phyloP scores from a whole-genome alignment of 2,329 filamentous ascomycete species.

The Paraphoma chrysanthemicola region DNA sequence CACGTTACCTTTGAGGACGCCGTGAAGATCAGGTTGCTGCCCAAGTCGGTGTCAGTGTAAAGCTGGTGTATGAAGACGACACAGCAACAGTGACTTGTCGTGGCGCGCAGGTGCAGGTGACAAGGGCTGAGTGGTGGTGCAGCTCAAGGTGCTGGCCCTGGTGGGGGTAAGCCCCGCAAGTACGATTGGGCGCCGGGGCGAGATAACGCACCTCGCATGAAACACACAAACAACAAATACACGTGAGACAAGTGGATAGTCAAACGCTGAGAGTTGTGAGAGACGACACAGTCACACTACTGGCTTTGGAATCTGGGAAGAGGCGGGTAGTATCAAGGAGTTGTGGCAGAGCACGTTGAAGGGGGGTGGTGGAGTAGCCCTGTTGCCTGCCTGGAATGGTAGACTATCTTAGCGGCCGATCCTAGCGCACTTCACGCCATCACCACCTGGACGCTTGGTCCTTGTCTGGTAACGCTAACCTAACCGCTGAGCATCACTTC shows the following conservation, averaged over 20 bases:
- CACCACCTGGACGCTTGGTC: no score
- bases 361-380: no score
- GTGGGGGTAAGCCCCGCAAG: background rate
- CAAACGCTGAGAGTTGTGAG: no score
- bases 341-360: no score
- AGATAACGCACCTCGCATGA: background rate
- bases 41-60: slow-evolving; percentile 1
- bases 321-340: no score
- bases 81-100: background rate
- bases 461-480: no score
- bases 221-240: slow-evolving; percentile 3
- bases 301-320: no score
- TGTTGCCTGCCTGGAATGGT: background rate
- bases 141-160: background rate
- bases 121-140: background rate
- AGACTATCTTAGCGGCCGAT: background rate
- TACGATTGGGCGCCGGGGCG: background rate
- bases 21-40: background rate
- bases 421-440: background rate
- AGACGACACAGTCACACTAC: no score
- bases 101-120: slow-evolving; percentile 1
- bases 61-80: background rate
- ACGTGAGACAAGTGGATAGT: background rate
- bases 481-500: no score
- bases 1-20: slow-evolving; percentile 2